These are phyloP conservation scores for Cladosporium cucumerinum DNA, from an alignment of 2,329 filamentous ascomycete genomes.

Conservation along the genomic window DNA sequence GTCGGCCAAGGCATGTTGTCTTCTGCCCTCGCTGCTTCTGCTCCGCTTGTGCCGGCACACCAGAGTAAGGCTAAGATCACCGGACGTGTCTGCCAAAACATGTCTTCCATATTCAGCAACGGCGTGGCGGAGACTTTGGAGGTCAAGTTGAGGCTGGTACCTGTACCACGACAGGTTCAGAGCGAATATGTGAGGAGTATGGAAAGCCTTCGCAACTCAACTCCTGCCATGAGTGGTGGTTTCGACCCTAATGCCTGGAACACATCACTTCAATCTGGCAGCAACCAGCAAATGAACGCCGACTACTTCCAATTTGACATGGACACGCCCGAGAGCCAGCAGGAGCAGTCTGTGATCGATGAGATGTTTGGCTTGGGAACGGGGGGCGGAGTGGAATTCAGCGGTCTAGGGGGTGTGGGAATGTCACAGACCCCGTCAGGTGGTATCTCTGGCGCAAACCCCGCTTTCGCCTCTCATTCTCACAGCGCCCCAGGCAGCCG, in stretches of 20 bases:
- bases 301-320: constrained; percentile 31
- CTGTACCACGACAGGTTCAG: constrained; percentile 64
- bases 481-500: constrained; percentile 41
- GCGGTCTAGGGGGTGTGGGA: constrained; percentile 28
- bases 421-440: constrained; percentile 33
- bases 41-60: constrained; percentile 45
- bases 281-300: constrained; percentile 37
- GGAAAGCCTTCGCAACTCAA: constrained; percentile 59
- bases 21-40: constrained; percentile 65
- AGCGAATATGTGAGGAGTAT: constrained; percentile 60
- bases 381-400: constrained; percentile 20
- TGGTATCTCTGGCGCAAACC: constrained; percentile 29
- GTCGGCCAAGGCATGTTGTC: constrained; percentile 96
- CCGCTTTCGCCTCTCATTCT: constrained; percentile 32
- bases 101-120: constrained; percentile 77
- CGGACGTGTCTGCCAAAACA: constrained; percentile 82
- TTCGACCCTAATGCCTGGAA: constrained; percentile 76
- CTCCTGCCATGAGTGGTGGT: constrained; percentile 55
- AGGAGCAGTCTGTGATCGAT: constrained; percentile 27
- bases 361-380: constrained; percentile 32
- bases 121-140: constrained; percentile 85
- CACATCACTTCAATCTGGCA: constrained; percentile 59
- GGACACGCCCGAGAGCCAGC: constrained; percentile 20
- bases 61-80: constrained; percentile 73
- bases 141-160: constrained; percentile 83